Conservation (phyloP, 208 protist genomes). For the Naegleria lovaniensis region DNA sequence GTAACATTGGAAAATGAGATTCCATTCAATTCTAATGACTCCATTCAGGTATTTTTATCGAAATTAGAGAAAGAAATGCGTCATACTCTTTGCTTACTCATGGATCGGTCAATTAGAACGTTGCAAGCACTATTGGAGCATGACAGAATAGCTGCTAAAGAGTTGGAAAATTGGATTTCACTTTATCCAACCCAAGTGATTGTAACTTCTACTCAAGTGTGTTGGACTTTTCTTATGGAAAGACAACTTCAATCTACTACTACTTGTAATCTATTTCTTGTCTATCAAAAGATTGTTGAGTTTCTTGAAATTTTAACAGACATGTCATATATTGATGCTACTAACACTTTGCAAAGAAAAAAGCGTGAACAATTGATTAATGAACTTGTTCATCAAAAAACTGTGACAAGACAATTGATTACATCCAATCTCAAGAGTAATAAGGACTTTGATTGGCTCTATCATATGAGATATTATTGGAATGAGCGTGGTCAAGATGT, state of each 20-base stretch:
- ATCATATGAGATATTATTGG: slow-evolving; percentile 87
- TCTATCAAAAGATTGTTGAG: slow-evolving; percentile 40
- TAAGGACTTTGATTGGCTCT: slow-evolving; percentile 91
- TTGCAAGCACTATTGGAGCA: slow-evolving; percentile 36
- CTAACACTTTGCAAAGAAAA: slow-evolving; percentile 53
- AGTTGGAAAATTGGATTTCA: slow-evolving; percentile 71
- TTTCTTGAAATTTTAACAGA: slow-evolving; percentile 73
- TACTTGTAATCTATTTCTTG: slow-evolving; percentile 28
- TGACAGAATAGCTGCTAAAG: slow-evolving; percentile 15
- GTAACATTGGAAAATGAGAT: slow-evolving; percentile 59
- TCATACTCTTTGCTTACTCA: slow-evolving; percentile 58
- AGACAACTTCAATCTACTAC: slow-evolving; percentile 35
- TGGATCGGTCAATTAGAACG: slow-evolving; percentile 51
- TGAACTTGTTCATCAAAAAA: slow-evolving; percentile 94
- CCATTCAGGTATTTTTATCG: slow-evolving; percentile 88
- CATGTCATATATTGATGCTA: slow-evolving; percentile 40
- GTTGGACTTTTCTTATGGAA: slow-evolving; percentile 81
- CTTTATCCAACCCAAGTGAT: slow-evolving; percentile 80
- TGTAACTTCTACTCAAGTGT: slow-evolving; percentile 77
- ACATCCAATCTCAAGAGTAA: slow-evolving; percentile 45
- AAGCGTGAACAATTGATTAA: slow-evolving; percentile 95
- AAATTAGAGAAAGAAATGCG: slow-evolving; percentile 78
- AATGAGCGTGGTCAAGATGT: slow-evolving; percentile 37
- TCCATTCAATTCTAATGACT: slow-evolving; percentile 45
- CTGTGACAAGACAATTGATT: slow-evolving; percentile 74